phyloP scores from a whole-genome alignment of 257 asterid genomes.

The Fraxinus anomala region DNA sequence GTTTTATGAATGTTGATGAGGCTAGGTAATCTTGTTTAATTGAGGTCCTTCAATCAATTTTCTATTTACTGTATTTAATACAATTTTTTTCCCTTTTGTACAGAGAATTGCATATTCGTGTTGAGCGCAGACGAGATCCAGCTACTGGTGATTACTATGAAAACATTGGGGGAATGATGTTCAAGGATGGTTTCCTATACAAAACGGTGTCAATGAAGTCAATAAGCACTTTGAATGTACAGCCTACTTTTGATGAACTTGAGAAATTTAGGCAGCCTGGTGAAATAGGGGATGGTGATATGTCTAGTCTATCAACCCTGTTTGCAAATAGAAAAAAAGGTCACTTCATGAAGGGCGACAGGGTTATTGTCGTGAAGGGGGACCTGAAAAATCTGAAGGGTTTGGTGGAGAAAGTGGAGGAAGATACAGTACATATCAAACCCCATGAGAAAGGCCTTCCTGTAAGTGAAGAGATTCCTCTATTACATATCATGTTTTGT shows the following conservation, averaged over 20 bases:
- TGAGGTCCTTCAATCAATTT: neutral
- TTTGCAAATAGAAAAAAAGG: constrained; percentile 91
- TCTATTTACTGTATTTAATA: constrained; percentile 4
- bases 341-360: constrained; percentile 92
- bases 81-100: constrained; percentile 14
- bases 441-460: constrained; percentile 81
- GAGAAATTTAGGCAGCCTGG: constrained; percentile 87
- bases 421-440: constrained; percentile 87
- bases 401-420: constrained; percentile 95
- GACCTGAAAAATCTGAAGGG: constrained; percentile 89
- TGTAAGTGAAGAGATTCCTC: constrained; percentile 38
- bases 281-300: constrained; percentile 80
- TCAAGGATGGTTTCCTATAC: constrained; percentile 90
- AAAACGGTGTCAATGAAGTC: constrained; percentile 84
- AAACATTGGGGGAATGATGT: constrained; percentile 87
- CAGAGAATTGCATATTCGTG: constrained; percentile 91
- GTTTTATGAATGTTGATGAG: constrained; percentile 87
- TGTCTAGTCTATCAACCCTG: constrained; percentile 77
- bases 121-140: constrained; percentile 78
- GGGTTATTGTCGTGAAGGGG: constrained; percentile 88
- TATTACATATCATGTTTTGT: neutral
- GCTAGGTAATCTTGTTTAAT: constrained; percentile 59
- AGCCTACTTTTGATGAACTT: constrained; percentile 93
- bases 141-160: constrained; percentile 82
- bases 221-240: constrained; percentile 72